phyloP scores from a whole-genome alignment of 1,284 basidiomycete species.

The Mycena citricolor region DNA sequence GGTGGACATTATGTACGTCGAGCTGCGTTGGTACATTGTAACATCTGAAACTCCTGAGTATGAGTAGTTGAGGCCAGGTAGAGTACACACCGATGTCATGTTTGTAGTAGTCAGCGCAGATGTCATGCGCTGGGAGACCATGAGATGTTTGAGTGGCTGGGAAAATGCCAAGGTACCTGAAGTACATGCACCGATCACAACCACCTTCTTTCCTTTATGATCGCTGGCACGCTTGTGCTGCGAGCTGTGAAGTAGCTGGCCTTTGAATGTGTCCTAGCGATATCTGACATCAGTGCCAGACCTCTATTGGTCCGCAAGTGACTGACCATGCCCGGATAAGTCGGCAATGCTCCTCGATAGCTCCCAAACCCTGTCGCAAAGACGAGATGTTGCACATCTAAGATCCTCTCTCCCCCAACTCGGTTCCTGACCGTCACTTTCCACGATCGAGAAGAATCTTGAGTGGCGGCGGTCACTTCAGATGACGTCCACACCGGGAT shows the following conservation, averaged over 20 bases:
- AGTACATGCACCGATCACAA: slow-evolving; percentile 64
- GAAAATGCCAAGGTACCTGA: slow-evolving; percentile 40
- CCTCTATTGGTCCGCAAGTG: too few relatives aligned
- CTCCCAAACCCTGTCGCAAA: slow-evolving; percentile 63
- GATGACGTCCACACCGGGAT: slow-evolving; percentile 67
- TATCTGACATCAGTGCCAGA: slow-evolving; percentile 4
- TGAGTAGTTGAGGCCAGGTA: background rate
- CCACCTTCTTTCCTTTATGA: slow-evolving; percentile 59
- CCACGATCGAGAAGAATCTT: slow-evolving; percentile 4
- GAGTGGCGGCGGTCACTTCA: slow-evolving; percentile 40
- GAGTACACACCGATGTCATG: slow-evolving; percentile 34
- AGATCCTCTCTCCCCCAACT: slow-evolving; percentile 43
- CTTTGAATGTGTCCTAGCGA: slow-evolving; percentile 50
- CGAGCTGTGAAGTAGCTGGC: slow-evolving; percentile 56
- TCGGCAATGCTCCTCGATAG: slow-evolving; percentile 47
- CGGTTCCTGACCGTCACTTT: slow-evolving; percentile 48
- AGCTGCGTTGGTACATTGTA: slow-evolving; percentile 62
- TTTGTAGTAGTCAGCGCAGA: slow-evolving; percentile 38
- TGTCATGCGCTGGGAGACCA: slow-evolving; percentile 36
- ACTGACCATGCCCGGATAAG: slow-evolving; percentile 40
- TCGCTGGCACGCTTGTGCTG: slow-evolving; percentile 49
- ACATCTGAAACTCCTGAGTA: slow-evolving; percentile 37
- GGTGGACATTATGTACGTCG: slow-evolving; percentile 60
- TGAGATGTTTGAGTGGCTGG: background rate
- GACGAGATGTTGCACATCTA: slow-evolving; percentile 57